Base-by-base conservation (phyloP, 331 rosid genomes). In the Cydonia oblonga region DNA sequence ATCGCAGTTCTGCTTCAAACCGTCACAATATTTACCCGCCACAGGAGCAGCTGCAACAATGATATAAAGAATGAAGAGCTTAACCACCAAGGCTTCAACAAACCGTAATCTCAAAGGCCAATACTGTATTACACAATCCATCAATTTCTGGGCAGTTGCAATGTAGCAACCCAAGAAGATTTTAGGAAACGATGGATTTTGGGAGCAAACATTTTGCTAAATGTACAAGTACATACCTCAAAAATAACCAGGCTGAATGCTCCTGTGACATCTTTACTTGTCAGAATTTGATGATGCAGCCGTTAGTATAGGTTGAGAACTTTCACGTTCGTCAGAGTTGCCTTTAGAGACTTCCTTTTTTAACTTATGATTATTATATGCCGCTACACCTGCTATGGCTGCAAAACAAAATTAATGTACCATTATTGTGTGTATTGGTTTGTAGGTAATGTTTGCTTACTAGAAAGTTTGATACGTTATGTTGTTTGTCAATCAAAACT, bases 341-440 rank as follows among this genome's bases (percentile, higher is more conserved):
- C 73, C 84, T 72, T 76, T 75, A 23, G 96, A 76, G 64, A 86
- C 84, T 85, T 95, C 99, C 70, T 83, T 89, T 79, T 82, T 95
- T 62, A 95, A 82, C 85, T 95, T 95, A 83, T 65, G 76, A 82
- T 95, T 95, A 71, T 95, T 95, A 79, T 95, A 95, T 78, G 99
- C 96, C 49, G 92, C 99, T 60, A 95, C 99, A 53, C 99, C 99
- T 19, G 88, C 92, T 81, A 95, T 95, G 76, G 99, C 99, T 91
- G 96, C 70, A 86, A 64, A 24, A 40, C 1, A 20, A 56, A 78
- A 38, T 25, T 20, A 15, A 44, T 10, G 53, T 61, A 35, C 13
- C 26, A 46, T 72, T 33, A 35, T 5, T 32, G 42, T 30, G 33
- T n/a, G 14, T 24, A 20, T 20, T 30, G 20, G 33, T 46, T 33